Percentiles rank a stretch among this genome's conserved stretches.
Evolutionary conservation across 768 basidiomycete species (phyloP).

Genomic region (Leccinum longicurvipes): DNA sequence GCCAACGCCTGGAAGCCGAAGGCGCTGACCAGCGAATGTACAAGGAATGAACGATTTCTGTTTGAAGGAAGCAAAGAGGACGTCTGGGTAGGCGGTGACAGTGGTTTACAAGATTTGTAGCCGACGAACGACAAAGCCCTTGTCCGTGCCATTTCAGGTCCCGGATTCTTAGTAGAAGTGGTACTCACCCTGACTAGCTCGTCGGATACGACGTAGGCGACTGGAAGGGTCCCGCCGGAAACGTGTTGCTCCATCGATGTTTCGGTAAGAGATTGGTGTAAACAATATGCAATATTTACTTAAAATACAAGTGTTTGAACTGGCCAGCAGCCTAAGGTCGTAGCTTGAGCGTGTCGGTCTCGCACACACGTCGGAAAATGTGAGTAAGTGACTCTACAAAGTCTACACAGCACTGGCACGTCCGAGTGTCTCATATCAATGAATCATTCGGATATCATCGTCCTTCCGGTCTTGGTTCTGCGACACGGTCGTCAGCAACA

Average conservation of each 20-base stretch:
- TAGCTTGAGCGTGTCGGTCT: background rate
- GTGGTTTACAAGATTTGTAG: background rate
- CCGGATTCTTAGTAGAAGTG: no score
- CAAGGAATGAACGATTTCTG: conserved; percentile 57
- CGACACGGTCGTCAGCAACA: conserved; percentile 2
- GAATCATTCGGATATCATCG: conserved; percentile 16
- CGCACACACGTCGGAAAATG: background rate
- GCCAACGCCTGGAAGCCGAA: conserved; percentile 45
- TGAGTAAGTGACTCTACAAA: background rate
- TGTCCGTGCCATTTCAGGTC: background rate
- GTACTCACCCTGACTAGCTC: conserved; percentile 49
- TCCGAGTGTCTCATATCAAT: conserved; percentile 1
- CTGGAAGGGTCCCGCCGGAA: conserved; percentile 5
- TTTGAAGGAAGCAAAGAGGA: conserved; percentile 69
- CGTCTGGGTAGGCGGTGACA: conserved; percentile 25
- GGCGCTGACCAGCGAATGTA: conserved; percentile 59
- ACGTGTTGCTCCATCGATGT: conserved; percentile 11
- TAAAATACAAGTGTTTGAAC: background rate
- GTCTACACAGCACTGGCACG: background rate
- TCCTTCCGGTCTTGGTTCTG: conserved; percentile 45
- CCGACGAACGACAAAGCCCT: background rate
- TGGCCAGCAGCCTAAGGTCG: background rate
- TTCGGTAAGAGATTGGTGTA: background rate
- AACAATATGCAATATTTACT: background rate
- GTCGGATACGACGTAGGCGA: conserved; percentile 55